These are phyloP conservation scores for Aegilops tauschii DNA, from an alignment of 176 grass and related monocot species.

Conservation along the genomic window DNA sequence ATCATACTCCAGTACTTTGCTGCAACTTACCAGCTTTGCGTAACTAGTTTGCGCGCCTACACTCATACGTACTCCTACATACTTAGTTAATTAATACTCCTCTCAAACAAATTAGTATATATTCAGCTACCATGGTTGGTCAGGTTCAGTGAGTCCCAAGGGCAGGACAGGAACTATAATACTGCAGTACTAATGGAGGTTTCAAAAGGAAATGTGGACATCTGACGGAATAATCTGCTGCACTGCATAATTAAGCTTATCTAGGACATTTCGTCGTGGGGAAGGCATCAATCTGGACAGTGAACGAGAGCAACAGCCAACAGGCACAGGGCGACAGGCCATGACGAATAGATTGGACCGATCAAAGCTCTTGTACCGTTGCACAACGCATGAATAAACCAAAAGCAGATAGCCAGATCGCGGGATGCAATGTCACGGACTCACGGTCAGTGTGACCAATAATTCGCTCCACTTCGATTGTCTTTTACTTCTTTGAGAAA, in stretches of 20 bases:
- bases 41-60: too few species aligned
- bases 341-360: constrained; percentile 18
- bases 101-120: too few species aligned
- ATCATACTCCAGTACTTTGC: too few species aligned
- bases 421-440: background rate
- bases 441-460: background rate
- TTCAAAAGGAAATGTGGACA: constrained; percentile 15
- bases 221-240: constrained; percentile 36
- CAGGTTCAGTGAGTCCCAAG: background rate
- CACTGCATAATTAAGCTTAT: constrained; percentile 20
- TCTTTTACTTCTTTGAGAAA: background rate
- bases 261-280: constrained; percentile 17
- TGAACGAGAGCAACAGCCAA: constrained; percentile 9
- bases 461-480: background rate
- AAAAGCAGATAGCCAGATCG: background rate
- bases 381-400: background rate
- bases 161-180: background rate
- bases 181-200: background rate
- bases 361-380: background rate
- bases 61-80: too few species aligned
- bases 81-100: too few species aligned
- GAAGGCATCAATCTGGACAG: constrained; percentile 16
- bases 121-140: too few species aligned
- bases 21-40: too few species aligned
- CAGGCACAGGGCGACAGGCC: background rate